Evolutionary conservation across 2,329 filamentous ascomycete species (phyloP).

Genomic region (Sclerotiophoma versabilis): DNA sequence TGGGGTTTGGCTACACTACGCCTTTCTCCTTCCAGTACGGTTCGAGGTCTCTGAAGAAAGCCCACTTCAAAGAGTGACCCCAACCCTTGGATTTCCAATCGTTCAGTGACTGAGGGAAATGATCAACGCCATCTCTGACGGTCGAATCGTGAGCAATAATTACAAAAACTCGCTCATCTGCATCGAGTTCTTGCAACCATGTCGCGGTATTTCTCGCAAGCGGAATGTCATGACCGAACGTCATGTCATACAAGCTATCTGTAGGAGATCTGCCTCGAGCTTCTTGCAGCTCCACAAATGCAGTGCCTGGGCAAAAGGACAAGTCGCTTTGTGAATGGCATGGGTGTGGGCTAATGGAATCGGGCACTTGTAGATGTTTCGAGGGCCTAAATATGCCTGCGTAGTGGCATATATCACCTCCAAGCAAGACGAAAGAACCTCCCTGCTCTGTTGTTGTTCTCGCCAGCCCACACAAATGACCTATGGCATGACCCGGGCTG

Average conservation of each 20-base stretch:
- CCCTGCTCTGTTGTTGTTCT: conserved; percentile 41
- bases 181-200: conserved; percentile 33
- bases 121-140: conserved; percentile 31
- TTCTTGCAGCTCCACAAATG: conserved; percentile 27
- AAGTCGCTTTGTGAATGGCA: conserved; percentile 13
- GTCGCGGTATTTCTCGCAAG: conserved; percentile 29
- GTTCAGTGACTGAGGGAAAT: conserved; percentile 34
- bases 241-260: conserved; percentile 26
- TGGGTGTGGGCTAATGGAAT: conserved; percentile 26
- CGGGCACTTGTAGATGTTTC: conserved; percentile 27
- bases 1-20: neutral
- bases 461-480: conserved; percentile 60
- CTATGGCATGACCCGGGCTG: conserved; percentile 61
- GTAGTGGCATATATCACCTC: conserved; percentile 38
- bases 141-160: conserved; percentile 40
- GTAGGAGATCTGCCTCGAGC: conserved; percentile 14
- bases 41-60: conserved; percentile 35
- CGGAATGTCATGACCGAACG: conserved; percentile 27
- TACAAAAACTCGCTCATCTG: conserved; percentile 32
- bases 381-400: conserved; percentile 38
- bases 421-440: conserved; percentile 37
- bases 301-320: conserved; percentile 26
- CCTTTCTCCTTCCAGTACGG: conserved; percentile 24
- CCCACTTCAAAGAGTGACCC: conserved; percentile 32
- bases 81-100: conserved; percentile 36